phyloP scores from a whole-genome alignment of 495 filamentous ascomycete species.

The Pyrenula aspistea region DNA sequence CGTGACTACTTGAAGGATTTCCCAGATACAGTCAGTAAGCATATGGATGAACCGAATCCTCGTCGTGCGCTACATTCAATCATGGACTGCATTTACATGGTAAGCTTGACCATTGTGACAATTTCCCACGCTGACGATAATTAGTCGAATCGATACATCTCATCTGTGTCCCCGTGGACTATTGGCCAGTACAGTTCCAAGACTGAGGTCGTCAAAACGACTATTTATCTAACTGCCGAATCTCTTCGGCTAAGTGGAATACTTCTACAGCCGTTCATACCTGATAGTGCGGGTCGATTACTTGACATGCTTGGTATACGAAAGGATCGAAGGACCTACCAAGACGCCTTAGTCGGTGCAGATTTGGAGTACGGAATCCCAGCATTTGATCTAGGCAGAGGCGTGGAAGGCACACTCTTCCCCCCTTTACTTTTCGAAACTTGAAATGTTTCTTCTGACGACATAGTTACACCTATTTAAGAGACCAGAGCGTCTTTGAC shows the following conservation, averaged over 20 bases:
- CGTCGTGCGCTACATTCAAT: conserved; percentile 52
- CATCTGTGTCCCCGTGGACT: conserved; percentile 45
- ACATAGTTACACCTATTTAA: too few relatives aligned
- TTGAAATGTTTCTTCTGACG: too few relatives aligned
- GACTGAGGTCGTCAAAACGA: conserved; percentile 25
- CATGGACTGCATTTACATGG: conserved; percentile 48
- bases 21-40: conserved; percentile 26
- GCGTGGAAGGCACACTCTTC: conserved; percentile 39
- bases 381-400: conserved; percentile 24
- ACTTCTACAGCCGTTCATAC: conserved; percentile 84
- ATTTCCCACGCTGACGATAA: conserved; percentile 7
- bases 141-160: conserved; percentile 63
- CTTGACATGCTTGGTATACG: conserved; percentile 69
- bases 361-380: conserved; percentile 59
- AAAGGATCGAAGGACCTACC: conserved; percentile 41
- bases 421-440: conserved; percentile 39
- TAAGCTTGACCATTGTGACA: conserved; percentile 10
- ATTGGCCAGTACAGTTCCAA: conserved; percentile 14
- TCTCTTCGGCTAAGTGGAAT: conserved; percentile 72
- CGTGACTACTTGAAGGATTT: conserved; percentile 16
- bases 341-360: conserved; percentile 38
- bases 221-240: conserved; percentile 63
- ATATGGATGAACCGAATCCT: conserved; percentile 57
- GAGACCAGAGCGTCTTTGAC: too few relatives aligned
- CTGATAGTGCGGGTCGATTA: conserved; percentile 58